These are phyloP conservation scores for Plasmodium blacklocki DNA, from an alignment of 169 alveolate species.

Conservation along the genomic window DNA sequence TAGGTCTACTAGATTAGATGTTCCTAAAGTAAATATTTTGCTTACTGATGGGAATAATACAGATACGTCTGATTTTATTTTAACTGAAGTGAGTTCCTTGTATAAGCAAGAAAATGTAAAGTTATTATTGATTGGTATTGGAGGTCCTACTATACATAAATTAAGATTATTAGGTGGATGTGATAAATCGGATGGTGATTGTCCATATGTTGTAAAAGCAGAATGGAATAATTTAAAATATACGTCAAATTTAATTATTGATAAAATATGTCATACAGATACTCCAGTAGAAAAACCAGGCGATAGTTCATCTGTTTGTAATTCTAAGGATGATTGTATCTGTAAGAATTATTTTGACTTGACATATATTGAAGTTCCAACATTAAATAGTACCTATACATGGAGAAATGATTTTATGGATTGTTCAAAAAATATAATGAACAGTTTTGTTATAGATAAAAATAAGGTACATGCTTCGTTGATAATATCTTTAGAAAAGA, in stretches of 20 bases:
- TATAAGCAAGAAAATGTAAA: constrained; percentile 65
- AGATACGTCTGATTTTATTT: constrained; percentile 24
- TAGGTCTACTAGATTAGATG: constrained; percentile 26
- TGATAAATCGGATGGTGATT: constrained; percentile 59
- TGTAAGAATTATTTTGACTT: constrained; percentile 59
- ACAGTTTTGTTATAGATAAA: constrained; percentile 15
- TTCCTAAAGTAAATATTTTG: constrained; percentile 53
- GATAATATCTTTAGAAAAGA: constrained; percentile 28
- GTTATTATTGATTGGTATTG: constrained; percentile 54
- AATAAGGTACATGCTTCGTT: constrained; percentile 41
- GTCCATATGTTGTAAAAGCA: constrained; percentile 44
- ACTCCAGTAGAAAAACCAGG: constrained; percentile 8
- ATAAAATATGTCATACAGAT: constrained; percentile 68
- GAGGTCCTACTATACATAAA: constrained; percentile 26
- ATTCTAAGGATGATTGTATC: constrained; percentile 27
- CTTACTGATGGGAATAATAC: constrained; percentile 68
- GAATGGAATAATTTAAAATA: constrained; percentile 56
- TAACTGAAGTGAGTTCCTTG: constrained; percentile 27
- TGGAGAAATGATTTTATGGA: constrained; percentile 4
- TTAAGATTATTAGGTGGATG: constrained; percentile 61
- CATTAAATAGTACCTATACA: not conserved
- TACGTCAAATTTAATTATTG: constrained; percentile 38
- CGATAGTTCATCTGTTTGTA: not conserved
- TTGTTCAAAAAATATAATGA: constrained; percentile 29
- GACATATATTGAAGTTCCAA: constrained; percentile 49